Base-by-base conservation (phyloP, 768 basidiomycete genomes). In the Neoboletus magnificus region DNA sequence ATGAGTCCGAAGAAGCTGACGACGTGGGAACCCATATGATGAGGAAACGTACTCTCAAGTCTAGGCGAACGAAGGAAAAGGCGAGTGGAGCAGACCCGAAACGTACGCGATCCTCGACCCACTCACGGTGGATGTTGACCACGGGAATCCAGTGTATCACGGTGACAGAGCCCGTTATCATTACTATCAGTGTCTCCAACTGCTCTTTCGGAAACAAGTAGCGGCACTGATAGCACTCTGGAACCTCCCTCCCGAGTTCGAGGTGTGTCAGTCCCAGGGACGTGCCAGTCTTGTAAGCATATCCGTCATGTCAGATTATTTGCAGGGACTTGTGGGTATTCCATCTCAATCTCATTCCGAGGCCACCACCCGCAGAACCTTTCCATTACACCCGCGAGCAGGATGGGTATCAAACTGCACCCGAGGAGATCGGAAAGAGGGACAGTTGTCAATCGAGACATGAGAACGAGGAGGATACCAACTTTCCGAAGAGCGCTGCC, bases 281-380 rank as follows among this genome's bases (percentile, higher is more conserved):
- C 37, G 50, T 50, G 32, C n/a, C 18, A 8, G 37, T n/a, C 36
- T 55, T 42, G 41, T 54, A 27, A 18, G 42, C 9, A n/a, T 63
- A 20, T 57, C 46, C 13, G 61, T 40, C 25, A 47, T 43, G 20
- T 15, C 52, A 93, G 91, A 71, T 79, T 23, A 71, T 91, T 29
- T 93, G 89, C 66, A 79, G 84, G 62, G 91, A 93, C 63, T 54
- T 90, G n/a, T 93, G 91, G 92, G 80, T 83, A 1, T 73, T 91
- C 4, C 79, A 91, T 70, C 74, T 93, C n/a, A 75, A 75, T 42
- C 73, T 87, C 18, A 72, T 90, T 16, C 81, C 82, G 8, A 72
- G 76, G 39, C 83, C 84, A 11, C 83, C 82, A 0, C 78, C 82
- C 11, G 72, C 83, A 15, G 89, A 89, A 62, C 83, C 87, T 11